phyloP scores from a whole-genome alignment of 2,329 filamentous ascomycete genomes.

The Botryotinia calthae region DNA sequence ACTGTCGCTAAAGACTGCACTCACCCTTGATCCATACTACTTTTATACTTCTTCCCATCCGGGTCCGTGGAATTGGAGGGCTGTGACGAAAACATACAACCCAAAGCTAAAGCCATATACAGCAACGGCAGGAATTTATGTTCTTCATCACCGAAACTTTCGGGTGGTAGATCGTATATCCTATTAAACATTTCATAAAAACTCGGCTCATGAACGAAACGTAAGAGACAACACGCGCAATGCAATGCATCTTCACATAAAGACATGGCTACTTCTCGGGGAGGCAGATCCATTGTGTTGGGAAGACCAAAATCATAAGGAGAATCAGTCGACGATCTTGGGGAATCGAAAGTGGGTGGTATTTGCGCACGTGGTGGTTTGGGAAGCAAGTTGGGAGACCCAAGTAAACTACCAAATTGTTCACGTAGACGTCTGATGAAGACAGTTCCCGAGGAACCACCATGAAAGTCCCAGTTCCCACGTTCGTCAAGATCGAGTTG shows the following conservation, averaged over 20 bases:
- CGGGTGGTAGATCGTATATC: conserved; percentile 68
- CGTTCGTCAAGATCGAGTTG: conserved; percentile 88
- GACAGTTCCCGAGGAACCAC: conserved; percentile 85
- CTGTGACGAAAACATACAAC: conserved; percentile 67
- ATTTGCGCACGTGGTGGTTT: conserved; percentile 44
- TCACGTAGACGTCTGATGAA: conserved; percentile 86
- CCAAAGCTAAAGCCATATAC: conserved; percentile 68
- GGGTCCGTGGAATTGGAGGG: conserved; percentile 47
- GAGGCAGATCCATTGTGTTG: conserved; percentile 62
- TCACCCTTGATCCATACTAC: conserved; percentile 57
- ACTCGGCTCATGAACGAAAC: conserved; percentile 76
- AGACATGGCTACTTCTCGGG: conserved; percentile 53
- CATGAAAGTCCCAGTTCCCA: conserved; percentile 93
- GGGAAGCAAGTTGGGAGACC: conserved; percentile 59
- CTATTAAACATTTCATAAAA: conserved; percentile 77
- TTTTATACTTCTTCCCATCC: conserved; percentile 49
- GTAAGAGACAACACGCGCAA: conserved; percentile 57
- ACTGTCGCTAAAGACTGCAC: conserved; percentile 25
- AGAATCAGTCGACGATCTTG: conserved; percentile 35
- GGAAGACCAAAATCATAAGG: conserved; percentile 35
- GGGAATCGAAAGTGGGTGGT: conserved; percentile 34
- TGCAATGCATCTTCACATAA: conserved; percentile 56
- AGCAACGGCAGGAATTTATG: conserved; percentile 67
- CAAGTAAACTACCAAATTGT: conserved; percentile 76
- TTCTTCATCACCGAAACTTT: conserved; percentile 62